Evolutionary conservation across 2,329 filamentous ascomycete genomes (phyloP), one percentile per base, ranked within the genome.

Genomic region (Chaetomium sp.): DNA sequence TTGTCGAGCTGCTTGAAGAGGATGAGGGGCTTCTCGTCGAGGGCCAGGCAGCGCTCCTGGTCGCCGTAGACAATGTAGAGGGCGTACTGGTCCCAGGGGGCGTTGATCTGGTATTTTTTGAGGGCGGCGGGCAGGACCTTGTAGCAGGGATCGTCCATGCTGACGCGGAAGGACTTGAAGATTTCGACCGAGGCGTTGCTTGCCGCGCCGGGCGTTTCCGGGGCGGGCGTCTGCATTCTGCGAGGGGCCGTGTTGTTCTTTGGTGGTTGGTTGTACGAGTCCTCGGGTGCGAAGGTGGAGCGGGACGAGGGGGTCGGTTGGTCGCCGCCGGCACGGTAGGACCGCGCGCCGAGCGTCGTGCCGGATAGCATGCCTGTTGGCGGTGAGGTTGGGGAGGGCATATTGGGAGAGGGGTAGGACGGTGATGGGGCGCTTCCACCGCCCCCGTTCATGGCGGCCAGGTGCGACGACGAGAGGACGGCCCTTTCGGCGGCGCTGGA

Each of bases 21-120:
- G 68, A 97, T 96, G 65, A 99, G 81, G 10, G 95, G 95, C 73
- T 96, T 94, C 79, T 99, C 95, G 64, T 98, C 90, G 70, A 97
- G 82, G 0, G 91, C 92, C 45, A 99, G 79, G 76, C 94, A 98
- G 16, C 95, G 89, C 79, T 99, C 95, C 78, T 98, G 93, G 73
- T 98, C 93, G n/a, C 95, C 95, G 72, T 97, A 97, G 4, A 99
- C 95, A 75, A 99, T 99, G 75, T 98, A 99, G 35, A 99, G 81
- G 0, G 95, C 94, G 75, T 99, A 99, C 74, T 98, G 92, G 71
- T 96, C 91, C 91, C 93, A 97, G 58, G 97, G 94, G 25, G 93
- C 94, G 70, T 96, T 94, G 80, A 99, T 99, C 75, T 98, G 95
- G 79, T 99, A 99, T 76, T 97, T 97, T 76, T 96, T 96, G 21